phyloP scores from a whole-genome alignment of 805 yeast genomes.

The Candida piceae region DNA sequence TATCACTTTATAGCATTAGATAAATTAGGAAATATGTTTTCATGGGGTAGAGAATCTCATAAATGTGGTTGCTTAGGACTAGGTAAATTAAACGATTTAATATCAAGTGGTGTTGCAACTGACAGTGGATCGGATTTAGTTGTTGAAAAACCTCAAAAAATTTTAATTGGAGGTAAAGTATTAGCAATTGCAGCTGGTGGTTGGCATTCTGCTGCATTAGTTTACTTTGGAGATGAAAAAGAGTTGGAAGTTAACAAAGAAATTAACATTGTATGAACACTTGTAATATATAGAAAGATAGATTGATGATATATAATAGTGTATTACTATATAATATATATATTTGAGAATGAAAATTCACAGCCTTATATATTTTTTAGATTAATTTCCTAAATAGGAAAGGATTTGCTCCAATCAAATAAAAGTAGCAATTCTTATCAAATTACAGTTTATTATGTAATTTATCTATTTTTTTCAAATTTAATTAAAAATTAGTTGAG shows the following conservation, averaged over 20 bases:
- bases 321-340: too few relatives aligned
- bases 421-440: too few relatives aligned
- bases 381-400: too few relatives aligned
- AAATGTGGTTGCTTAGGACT: constrained; percentile 70
- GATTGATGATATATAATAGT: too few relatives aligned
- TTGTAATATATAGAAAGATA: too few relatives aligned
- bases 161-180: constrained; percentile 40
- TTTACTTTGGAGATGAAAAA: constrained; percentile 15
- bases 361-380: too few relatives aligned
- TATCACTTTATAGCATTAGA: constrained; percentile 65
- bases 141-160: constrained; percentile 37
- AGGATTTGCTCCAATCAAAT: too few relatives aligned
- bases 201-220: constrained; percentile 73
- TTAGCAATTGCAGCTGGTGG: constrained; percentile 69
- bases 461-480: too few relatives aligned
- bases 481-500: too few relatives aligned
- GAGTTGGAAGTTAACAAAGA: neutral
- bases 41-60: constrained; percentile 67
- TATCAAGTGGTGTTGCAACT: constrained; percentile 19
- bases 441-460: too few relatives aligned
- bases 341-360: too few relatives aligned
- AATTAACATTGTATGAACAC: neutral
- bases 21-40: constrained; percentile 46
- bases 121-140: constrained; percentile 32
- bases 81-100: constrained; percentile 31